Conservation (phyloP, 2,329 filamentous ascomycete species). For the Fusarium compactum region DNA sequence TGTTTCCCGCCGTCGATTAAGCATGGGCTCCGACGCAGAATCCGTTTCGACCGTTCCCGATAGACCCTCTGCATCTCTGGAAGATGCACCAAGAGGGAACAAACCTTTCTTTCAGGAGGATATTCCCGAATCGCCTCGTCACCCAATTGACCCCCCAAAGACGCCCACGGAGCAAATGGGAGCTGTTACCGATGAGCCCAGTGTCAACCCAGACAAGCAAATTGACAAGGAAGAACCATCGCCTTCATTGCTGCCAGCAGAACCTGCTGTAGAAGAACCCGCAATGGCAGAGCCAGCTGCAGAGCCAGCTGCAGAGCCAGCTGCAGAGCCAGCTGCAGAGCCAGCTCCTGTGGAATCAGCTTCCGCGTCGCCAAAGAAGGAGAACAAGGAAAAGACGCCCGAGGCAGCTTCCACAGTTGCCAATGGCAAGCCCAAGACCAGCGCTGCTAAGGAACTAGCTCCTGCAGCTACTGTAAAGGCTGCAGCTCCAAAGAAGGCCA, state of each 20-base stretch:
- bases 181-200: slow-evolving; percentile 51
- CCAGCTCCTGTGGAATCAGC: slow-evolving; percentile 23
- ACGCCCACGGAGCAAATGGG: slow-evolving; percentile 30
- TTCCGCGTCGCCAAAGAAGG: slow-evolving; percentile 30
- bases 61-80: slow-evolving; percentile 48
- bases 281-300: not conserved
- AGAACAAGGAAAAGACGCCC: slow-evolving; percentile 12
- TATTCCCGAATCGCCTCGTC: slow-evolving; percentile 58
- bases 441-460: slow-evolving; percentile 44
- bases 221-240: slow-evolving; percentile 55
- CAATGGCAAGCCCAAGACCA: slow-evolving; percentile 41
- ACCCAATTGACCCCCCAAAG: slow-evolving; percentile 38
- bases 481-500: slow-evolving; percentile 34
- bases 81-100: slow-evolving; percentile 44
- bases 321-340: slow-evolving; percentile 26
- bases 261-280: slow-evolving; percentile 12
- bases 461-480: slow-evolving; percentile 27
- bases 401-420: slow-evolving; percentile 17
- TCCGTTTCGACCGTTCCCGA: slow-evolving; percentile 54
- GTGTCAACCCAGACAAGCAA: slow-evolving; percentile 56
- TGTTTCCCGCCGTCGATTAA: slow-evolving; percentile 53
- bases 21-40: slow-evolving; percentile 52
- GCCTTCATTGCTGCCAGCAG: slow-evolving; percentile 19
- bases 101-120: slow-evolving; percentile 53
- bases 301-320: not conserved